Evolutionary conservation across 345 rosid genomes (phyloP), one percentile per base, ranked within the genome.

Genomic region (Gossypium turneri): DNA sequence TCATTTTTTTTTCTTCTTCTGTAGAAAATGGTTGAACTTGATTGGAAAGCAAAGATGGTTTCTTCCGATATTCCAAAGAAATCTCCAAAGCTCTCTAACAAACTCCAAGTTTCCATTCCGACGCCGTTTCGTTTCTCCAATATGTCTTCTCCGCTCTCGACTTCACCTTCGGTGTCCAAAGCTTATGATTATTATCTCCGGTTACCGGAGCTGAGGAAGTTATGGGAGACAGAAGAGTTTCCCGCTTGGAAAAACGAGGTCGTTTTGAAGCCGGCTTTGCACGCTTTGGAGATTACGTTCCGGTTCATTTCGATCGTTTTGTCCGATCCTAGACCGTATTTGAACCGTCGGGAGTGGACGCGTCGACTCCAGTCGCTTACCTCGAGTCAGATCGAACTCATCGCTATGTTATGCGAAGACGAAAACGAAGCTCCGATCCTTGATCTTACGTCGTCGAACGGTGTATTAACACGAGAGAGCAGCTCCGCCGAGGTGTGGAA

Each of bases 201-300:
- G 7, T 83, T 94, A 11, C 91, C 92, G 29, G 90, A 92, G 80
- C 91, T 92, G 2, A 75, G 76, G 65, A 74, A 57, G 67, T 80
- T 89, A 10, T 94, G 94, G 94, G 80, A 70, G 3, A 47, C 78
- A 1, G 73, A 72, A 0, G 82, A 85, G 9, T 94, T 88, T 73
- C 91, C 91, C 2, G 61, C 73, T 7, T 92, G 98, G 98, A 73
- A 61, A 69, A 70, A 84, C 61, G 98, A 92, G 74, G 75, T 87
- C 0, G 51, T 94, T 11, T 64, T 92, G 38, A 88, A 87, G 60
- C 97, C 97, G 47, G 88, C 95, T 66, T 82, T 94, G 15, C 93
- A 92, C n/a, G 97, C 92, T 64, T 79, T 90, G 1, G 97, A 94
- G 78, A 86, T 90, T 80, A 90, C 95, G 13, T 94, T 94, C 84